phyloP scores from a whole-genome alignment of 2,329 filamentous ascomycete species.

The Gnomoniopsis smithogilvyi region DNA sequence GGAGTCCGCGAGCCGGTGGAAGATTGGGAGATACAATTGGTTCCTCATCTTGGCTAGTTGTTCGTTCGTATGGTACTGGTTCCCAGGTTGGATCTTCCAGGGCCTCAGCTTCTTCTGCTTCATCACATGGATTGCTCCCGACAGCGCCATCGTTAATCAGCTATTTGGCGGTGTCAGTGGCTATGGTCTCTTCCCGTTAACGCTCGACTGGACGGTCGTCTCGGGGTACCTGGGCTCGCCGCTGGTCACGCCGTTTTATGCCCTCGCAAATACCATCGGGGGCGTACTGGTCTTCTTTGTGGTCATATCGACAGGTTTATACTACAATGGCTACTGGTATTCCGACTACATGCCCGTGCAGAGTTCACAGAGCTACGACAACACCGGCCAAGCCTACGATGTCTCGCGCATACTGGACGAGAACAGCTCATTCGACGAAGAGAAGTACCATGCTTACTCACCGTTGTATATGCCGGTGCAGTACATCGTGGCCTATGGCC shows the following conservation, averaged over 20 bases:
- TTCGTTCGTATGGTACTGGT: conserved; percentile 53
- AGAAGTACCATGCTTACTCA: conserved; percentile 61
- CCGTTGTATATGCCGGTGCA: conserved; percentile 63
- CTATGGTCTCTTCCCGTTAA: conserved; percentile 35
- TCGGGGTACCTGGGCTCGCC: conserved; percentile 48
- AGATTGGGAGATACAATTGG: conserved; percentile 59
- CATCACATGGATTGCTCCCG: conserved; percentile 45
- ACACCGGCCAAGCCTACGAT: conserved; percentile 58
- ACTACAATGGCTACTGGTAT: conserved; percentile 56
- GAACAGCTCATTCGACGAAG: conserved; percentile 56
- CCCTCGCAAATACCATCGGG: conserved; percentile 52
- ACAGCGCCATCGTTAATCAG: conserved; percentile 42
- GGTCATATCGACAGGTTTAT: conserved; percentile 54
- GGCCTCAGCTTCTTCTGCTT: conserved; percentile 41
- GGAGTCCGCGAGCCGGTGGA: conserved; percentile 56
- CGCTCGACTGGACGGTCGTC: conserved; percentile 38
- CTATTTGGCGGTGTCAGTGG: conserved; percentile 41
- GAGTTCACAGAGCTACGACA: conserved; percentile 61
- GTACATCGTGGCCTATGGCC: conserved; percentile 57
- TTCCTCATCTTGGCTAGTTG: conserved; percentile 55
- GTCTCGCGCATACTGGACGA: conserved; percentile 56
- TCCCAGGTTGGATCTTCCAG: conserved; percentile 54
- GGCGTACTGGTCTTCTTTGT: conserved; percentile 55
- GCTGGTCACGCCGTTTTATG: conserved; percentile 50
- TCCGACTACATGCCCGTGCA: conserved; percentile 61